Evolutionary conservation across 768 basidiomycete genomes (phyloP), one percentile per base, ranked within the genome.

Genomic region (Russula virescens): DNA sequence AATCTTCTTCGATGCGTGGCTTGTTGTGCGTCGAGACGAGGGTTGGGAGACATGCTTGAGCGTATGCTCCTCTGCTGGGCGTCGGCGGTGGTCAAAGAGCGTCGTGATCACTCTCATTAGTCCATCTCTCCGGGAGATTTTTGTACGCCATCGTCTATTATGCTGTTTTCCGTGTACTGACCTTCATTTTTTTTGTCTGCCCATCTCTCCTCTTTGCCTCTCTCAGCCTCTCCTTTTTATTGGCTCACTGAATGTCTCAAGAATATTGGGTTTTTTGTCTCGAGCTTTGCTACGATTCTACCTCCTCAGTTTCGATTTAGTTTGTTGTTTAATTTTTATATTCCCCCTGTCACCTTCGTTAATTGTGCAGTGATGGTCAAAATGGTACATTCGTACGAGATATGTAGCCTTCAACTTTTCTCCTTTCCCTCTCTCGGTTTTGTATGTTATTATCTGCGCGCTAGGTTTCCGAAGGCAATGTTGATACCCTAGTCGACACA

Each of bases 41-140:
- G 91, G 88, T 0, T 96, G 93, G 93, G 86, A 60, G 75, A 76
- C 26, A 91, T 93, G 88, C 77, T 96, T 5, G 84, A 88, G 71
- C 68, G 68, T 23, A 79, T 83, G 0, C 73, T 93, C 13, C 51
- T 81, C 46, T 75, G 78, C 40, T 95, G 93, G 93, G 77, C 86
- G 59, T 76, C 78, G 25, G 83, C 80, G 31, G 85, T 86, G 8
- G 81, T 91, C 4, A 80, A 83, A 42, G 93, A 96, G 75, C 75
- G 75, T 71, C 51, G 79, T 73, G 58, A 69, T 67, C 64, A 72
- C 5, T 46, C 64, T 18, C 35, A 55, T 13, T 60, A 40, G 58
- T 46, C 21, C 51, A 35, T 40, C 40, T 2, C 40, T 2, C 13
- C 28, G 10, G 31, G 8, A 10, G 3, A 23, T 19, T 38, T 38